A percentile compares a stretch with the other conserved stretches of the same genome.
Conservation (phyloP, 2,329 filamentous ascomycete species). For the Penicillium sp. region DNA sequence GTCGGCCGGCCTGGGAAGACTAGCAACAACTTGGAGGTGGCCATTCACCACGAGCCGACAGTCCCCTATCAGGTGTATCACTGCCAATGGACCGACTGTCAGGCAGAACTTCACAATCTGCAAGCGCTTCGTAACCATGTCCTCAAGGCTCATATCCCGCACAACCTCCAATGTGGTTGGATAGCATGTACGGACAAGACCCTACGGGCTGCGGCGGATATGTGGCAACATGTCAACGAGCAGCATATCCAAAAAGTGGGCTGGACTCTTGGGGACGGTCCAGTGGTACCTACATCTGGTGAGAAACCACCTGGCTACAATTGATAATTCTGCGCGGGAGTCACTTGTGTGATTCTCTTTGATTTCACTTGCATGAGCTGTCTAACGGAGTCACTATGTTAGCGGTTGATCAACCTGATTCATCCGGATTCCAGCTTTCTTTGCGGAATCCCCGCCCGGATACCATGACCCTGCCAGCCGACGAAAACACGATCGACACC, state of each 20-base stretch:
- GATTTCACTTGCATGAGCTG: neutral
- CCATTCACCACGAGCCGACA: constrained; percentile 12
- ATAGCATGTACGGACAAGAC: constrained; percentile 20
- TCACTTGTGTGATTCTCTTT: constrained; percentile 2
- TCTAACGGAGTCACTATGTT: constrained; percentile 14
- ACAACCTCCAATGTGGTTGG: constrained; percentile 28
- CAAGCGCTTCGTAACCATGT: constrained; percentile 57
- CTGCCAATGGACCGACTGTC: constrained; percentile 57
- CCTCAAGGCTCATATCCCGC: constrained; percentile 49
- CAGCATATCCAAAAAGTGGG: constrained; percentile 52
- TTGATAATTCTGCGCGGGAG: constrained; percentile 18
- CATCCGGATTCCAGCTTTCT: neutral
- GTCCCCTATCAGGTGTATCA: constrained; percentile 44
- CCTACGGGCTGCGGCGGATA: constrained; percentile 31
- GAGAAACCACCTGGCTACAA: constrained; percentile 37
- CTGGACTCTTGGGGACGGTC: constrained; percentile 59
- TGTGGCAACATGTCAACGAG: constrained; percentile 51
- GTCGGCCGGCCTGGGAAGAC: constrained; percentile 20
- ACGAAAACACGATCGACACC: constrained; percentile 34
- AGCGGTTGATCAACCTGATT: constrained; percentile 1
- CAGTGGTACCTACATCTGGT: constrained; percentile 53
- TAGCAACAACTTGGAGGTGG: constrained; percentile 17
- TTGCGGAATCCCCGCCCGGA: constrained; percentile 19
- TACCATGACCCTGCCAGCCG: constrained; percentile 36
- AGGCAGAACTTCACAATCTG: constrained; percentile 58